These are phyloP conservation scores for Prosopis cineraria DNA, from an alignment of 306 rosid genomes.

Conservation along the genomic window DNA sequence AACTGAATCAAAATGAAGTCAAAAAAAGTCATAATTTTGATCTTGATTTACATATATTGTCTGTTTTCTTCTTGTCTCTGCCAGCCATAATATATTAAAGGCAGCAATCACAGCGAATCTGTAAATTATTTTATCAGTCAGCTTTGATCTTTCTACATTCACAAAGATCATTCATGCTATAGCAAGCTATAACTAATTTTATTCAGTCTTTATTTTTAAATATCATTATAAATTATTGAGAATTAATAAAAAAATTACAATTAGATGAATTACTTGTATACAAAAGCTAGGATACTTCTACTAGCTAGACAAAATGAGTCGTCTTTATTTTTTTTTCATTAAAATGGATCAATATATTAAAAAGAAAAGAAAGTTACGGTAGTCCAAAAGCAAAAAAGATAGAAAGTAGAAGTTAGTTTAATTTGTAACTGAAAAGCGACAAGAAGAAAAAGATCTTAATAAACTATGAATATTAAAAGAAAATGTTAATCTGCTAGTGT, in stretches of 20 bases:
- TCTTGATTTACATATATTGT: conserved; percentile 18
- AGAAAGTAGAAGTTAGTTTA: too few species aligned
- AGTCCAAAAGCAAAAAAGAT: too few species aligned
- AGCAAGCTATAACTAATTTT: background rate
- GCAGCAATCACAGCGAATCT: background rate
- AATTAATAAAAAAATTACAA: background rate
- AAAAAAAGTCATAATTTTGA: conserved; percentile 28
- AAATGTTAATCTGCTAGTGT: too few species aligned
- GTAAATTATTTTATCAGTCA: conserved; percentile 6
- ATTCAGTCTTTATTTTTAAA: background rate
- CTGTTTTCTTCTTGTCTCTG: conserved; percentile 17
- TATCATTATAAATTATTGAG: background rate
- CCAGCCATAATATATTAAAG: background rate
- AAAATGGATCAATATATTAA: too few species aligned
- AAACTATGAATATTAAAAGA: too few species aligned
- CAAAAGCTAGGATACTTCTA: too few species aligned
- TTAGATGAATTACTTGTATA: too few species aligned
- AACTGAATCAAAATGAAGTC: conserved; percentile 18
- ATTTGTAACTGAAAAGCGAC: too few species aligned
- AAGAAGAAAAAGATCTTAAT: too few species aligned
- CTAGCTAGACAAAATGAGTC: too few species aligned
- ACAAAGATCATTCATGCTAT: background rate
- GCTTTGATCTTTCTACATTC: background rate
- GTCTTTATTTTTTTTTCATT: too few species aligned
- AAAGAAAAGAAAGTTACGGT: too few species aligned